phyloP scores from a whole-genome alignment of 1,139 yeast genomes.

The Suhomyces coccinellae region DNA sequence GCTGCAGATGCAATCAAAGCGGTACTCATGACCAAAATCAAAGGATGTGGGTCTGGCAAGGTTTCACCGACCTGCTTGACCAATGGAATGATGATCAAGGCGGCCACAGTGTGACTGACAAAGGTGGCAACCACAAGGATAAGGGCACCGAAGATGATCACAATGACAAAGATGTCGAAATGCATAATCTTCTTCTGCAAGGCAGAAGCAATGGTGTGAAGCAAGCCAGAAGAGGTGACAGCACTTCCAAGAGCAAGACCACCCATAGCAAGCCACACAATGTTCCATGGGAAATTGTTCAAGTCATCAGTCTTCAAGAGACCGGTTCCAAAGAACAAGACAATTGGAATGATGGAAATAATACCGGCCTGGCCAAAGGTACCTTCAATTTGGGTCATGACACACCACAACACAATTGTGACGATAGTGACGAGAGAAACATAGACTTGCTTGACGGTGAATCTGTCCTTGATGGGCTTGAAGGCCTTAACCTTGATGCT shows the following conservation, averaged over 20 bases:
- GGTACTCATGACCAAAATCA: slow-evolving; percentile 75
- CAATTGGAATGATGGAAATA: slow-evolving; percentile 80
- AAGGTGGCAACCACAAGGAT: slow-evolving; percentile 86
- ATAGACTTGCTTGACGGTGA: slow-evolving; percentile 71
- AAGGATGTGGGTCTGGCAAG: slow-evolving; percentile 69
- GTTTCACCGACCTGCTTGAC: slow-evolving; percentile 83
- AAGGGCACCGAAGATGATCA: slow-evolving; percentile 74
- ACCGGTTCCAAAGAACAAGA: slow-evolving; percentile 86
- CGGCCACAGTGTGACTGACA: slow-evolving; percentile 95
- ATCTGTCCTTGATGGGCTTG: slow-evolving; percentile 68
- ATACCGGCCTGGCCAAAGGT: slow-evolving; percentile 89
- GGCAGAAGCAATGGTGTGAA: slow-evolving; percentile 70
- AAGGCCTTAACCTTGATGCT: slow-evolving; percentile 47
- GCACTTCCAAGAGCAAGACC: slow-evolving; percentile 93
- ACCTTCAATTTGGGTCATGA: slow-evolving; percentile 61
- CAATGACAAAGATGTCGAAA: slow-evolving; percentile 65
- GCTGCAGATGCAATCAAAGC: slow-evolving; percentile 88
- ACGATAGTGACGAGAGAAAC: slow-evolving; percentile 62
- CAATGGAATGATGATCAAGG: slow-evolving; percentile 83
- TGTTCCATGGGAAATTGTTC: slow-evolving; percentile 92
- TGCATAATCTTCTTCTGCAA: slow-evolving; percentile 63
- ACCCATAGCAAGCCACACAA: slow-evolving; percentile 93
- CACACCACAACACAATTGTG: slow-evolving; percentile 86
- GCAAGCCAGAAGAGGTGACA: slow-evolving; percentile 81
- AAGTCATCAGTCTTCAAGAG: slow-evolving; percentile 80